Base-by-base conservation (phyloP, 2,329 filamentous ascomycete genomes). In the Colletotrichum camelliae region DNA sequence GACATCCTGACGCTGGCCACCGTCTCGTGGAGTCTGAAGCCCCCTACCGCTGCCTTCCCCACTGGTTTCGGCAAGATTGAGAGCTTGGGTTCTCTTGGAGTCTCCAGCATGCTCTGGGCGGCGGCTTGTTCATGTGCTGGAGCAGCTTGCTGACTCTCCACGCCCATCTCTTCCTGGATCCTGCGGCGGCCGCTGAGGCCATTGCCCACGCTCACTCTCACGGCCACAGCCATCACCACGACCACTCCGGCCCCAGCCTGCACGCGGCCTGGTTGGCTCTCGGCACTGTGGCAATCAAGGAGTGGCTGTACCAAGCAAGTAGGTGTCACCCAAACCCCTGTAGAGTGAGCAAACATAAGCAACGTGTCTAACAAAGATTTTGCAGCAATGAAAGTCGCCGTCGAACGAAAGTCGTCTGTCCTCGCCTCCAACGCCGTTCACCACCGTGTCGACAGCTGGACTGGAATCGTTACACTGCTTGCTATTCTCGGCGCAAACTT, bases 291-390 rank as follows among this genome's bases (percentile, higher is more conserved):
- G 85, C 95, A 31, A 88, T 98, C 81, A 99, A 99, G 86, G 97
- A 99, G 85, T 99, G 96, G 95, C 88, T 99, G 31, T 99, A 98
- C 83, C 93, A 94, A 88, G 95, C 96, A 78, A 99, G 96, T 97
- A 92, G 89, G 94, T 91, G n/a, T 43, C 27, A 18, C 27, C 65
- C 62, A 18, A 60, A 58, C 52, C 24, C 27, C 8, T 12, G 48
- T 35, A 2, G 33, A 31, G 29, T 21, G 39, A 48, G 27, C 21
- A 60, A 62, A n/a, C 66, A 55, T 12, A 60, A 48, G 55, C 67
- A 69, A 35, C 55, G 29, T 29, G 55, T 58, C 70, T 76, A 33
- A 76, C 35, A 60, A 60, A 37, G 58, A 58, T 10, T 24, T 12
- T 77, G 43, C 78, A 97, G 95, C 95, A 67, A 97, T 98, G 93